phyloP scores from a whole-genome alignment of 1,284 basidiomycete species.

The Malassezia slooffiae region DNA sequence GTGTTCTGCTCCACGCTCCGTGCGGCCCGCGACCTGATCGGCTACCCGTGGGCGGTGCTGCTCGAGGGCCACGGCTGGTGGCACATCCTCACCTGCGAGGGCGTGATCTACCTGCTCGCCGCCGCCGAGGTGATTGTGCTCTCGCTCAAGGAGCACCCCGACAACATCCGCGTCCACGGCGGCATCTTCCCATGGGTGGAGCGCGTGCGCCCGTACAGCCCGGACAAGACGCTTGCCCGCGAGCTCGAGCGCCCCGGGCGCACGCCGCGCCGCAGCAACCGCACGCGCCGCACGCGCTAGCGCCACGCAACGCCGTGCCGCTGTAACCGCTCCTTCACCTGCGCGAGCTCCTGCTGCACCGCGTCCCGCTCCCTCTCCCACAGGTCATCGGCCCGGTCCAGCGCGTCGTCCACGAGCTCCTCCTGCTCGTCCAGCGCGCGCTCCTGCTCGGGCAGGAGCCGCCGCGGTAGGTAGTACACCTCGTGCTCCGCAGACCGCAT shows the following conservation, averaged over 20 bases:
- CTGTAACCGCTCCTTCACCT: conserved; percentile 1
- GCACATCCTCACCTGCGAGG: conserved; percentile 52
- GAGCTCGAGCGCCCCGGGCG: too few relatives aligned
- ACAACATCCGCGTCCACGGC: conserved; percentile 11
- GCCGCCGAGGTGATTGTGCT: conserved; percentile 21
- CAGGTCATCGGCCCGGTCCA: conserved; percentile 16
- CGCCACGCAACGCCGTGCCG: conserved; percentile 5
- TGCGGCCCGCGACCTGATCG: conserved; percentile 19
- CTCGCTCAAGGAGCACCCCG: conserved; percentile 23
- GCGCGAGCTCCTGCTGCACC: conserved; percentile 8
- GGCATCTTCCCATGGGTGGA: conserved; percentile 18
- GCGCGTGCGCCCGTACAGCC: conserved; percentile 17
- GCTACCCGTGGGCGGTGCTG: conserved; percentile 27
- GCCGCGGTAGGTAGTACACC: conserved; percentile 16
- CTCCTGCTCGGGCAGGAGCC: conserved; percentile 15
- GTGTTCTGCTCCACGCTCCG: conserved; percentile 48
- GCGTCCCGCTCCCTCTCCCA: conserved; percentile 6
- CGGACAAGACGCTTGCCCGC: conserved; percentile 1
- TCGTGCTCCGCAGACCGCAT: not conserved
- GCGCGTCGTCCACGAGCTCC: conserved; percentile 10
- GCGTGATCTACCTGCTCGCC: conserved; percentile 49
- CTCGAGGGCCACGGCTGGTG: conserved; percentile 48
- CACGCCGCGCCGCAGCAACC: not conserved
- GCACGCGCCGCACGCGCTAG: not conserved
- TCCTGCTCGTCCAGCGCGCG: conserved; percentile 17